Percentiles rank a stretch among this genome's conserved stretches.
Conservation (phyloP, 2,329 filamentous ascomycete species). For the Fusarium euwallaceae region DNA sequence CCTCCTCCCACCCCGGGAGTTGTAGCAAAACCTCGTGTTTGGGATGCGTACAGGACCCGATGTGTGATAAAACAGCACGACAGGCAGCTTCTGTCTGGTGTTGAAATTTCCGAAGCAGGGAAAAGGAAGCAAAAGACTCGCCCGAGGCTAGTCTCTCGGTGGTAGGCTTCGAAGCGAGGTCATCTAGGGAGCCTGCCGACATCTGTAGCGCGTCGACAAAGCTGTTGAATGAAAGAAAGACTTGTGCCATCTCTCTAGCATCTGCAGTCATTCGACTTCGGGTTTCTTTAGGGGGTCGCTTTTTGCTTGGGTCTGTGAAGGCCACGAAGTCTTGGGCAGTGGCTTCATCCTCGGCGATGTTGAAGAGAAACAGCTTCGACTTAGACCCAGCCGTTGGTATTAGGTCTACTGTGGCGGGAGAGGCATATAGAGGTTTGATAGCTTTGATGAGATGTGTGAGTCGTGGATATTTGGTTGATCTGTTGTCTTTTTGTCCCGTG, state of each 20-base stretch:
- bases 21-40: neutral
- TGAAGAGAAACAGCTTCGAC: neutral
- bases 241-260: neutral
- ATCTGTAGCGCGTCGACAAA: neutral
- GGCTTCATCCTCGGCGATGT: neutral
- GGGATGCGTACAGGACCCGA: neutral
- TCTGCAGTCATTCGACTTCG: neutral
- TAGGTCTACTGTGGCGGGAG: neutral
- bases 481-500: neutral
- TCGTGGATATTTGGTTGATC: neutral
- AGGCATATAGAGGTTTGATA: accelerated
- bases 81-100: neutral
- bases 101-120: neutral
- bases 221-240: neutral
- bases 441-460: neutral
- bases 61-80: neutral
- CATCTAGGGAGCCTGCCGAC: neutral
- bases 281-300: neutral
- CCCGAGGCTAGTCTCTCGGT: neutral
- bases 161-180: neutral
- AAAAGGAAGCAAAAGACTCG: neutral
- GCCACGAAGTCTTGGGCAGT: neutral
- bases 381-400: neutral
- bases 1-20: neutral
- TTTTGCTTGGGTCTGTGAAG: neutral